Base-by-base conservation (phyloP, 2,329 filamentous ascomycete species). In the Fusarium hainanense region DNA sequence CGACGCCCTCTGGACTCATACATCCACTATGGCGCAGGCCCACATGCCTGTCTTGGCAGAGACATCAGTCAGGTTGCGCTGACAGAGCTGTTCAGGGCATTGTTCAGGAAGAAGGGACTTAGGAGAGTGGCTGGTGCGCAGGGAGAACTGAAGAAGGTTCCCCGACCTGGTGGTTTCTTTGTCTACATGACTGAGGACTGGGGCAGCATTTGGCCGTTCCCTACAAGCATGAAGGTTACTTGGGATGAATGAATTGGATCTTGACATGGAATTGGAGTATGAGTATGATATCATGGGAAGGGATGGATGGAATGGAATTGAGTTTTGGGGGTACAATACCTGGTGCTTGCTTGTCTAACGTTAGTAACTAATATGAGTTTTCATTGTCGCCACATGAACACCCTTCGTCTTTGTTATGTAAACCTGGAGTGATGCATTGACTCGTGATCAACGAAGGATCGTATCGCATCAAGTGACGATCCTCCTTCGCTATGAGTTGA, bases 111-210 rank as follows among this genome's bases (percentile, higher is more conserved):
- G 70, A 83, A 86, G 70, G 89, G 88, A 56, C 77, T 94, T 13
- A 82, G 88, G 8, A 83, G 89, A 30, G 89, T 87, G 0, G 81
- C 87, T 0, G 92, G 92, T 0, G 80, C 85, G 1, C 88, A 91
- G 78, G 92, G 92, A 0, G 80, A 88, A 74, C 77, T 93, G 68
- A 92, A 92, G 83, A 90, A 88, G 81, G 83, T 93, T 3, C 79
- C 82, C 0, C 82, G 83, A 11, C 81, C 83, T 0, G 87, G 84
- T 1, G 88, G 87, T 0, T 85, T 85, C 76, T 86, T 82, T 12
- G 80, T 87, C 9, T 93, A 92, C 76, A 81, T 93, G 83, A 85
- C 86, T 40, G 87, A 91, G 78, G 89, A 93, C 74, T 89, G 89
- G 82, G 87, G 88, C 18, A 76, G 74, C 10, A 69, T 82, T 21